Percentiles rank a stretch among this genome's conserved stretches.
phyloP scores from a whole-genome alignment of 2,329 filamentous ascomycete species.

The Coniochaeta prunicola region DNA sequence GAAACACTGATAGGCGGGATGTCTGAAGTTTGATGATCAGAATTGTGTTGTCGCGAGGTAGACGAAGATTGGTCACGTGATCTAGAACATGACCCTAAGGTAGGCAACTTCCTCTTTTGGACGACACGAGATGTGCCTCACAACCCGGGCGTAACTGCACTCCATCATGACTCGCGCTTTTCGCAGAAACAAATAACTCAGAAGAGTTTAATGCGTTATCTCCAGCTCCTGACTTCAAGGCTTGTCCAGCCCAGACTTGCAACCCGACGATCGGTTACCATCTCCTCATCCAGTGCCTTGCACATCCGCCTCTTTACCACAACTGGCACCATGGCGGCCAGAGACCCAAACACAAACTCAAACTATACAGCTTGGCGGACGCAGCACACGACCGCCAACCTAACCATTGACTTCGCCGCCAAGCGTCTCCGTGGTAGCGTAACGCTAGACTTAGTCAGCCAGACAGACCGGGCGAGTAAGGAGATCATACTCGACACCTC shows the following conservation, averaged over 20 bases:
- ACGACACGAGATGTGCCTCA: neutral
- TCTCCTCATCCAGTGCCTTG: conserved; percentile 3
- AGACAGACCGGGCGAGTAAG: conserved; percentile 63
- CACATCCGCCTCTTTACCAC: conserved; percentile 10
- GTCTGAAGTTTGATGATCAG: neutral
- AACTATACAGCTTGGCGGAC: conserved; percentile 89
- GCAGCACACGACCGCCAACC: conserved; percentile 72
- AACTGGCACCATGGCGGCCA: conserved; percentile 23
- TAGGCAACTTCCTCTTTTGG: neutral
- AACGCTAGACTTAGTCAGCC: conserved; percentile 65
- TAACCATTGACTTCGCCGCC: conserved; percentile 76
- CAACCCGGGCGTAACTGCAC: too few relatives aligned
- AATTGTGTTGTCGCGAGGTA: neutral
- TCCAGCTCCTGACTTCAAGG: neutral
- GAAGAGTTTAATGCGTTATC: neutral
- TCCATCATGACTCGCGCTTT: neutral
- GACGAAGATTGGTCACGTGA: neutral
- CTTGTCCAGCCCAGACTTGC: neutral
- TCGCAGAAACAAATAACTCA: neutral
- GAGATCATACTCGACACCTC: conserved; percentile 88
- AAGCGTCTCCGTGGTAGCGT: conserved; percentile 74
- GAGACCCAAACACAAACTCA: conserved; percentile 84
- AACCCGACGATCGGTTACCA: neutral
- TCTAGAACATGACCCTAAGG: neutral
- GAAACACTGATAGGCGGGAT: neutral